Evolutionary conservation across 495 filamentous ascomycete genomes (phyloP), one percentile per base, ranked within the genome.

Genomic region (Letharia columbiana): DNA sequence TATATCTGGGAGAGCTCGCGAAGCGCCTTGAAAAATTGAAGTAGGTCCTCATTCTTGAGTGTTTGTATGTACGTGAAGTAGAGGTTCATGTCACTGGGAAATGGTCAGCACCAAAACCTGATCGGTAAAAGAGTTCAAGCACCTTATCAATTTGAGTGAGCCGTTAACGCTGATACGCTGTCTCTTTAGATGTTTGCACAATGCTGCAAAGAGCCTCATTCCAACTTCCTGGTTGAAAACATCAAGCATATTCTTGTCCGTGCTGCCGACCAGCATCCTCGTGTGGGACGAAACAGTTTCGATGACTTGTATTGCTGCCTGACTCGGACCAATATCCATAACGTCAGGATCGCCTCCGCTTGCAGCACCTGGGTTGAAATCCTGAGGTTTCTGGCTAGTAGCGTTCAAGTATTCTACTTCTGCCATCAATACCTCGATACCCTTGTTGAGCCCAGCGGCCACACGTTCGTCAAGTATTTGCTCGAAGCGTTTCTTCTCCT

Each of bases 141-240:
- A 88, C 86, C 86, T 87, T 72, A 98, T 98, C 57, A 99, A 81
- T 75, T 90, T 92, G 66, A 98, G 83, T 35, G 94, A 91, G 63
- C 94, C 94, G 64, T 91, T 89, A 20, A 91, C 88, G 71, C 87
- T 91, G 76, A 99, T 86, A 67, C 94, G 86, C 76, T 98, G 94
- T 50, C 95, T 86, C 78, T 98, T 98, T 63, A 99, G 83, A 77
- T 99, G 95, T 75, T 99, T 98, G 80, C 92, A 96, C 45, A 98
- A 76, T 18, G 88, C 89, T 1, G 87, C 84, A 75, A 98, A 98
- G 23, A 98, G 83, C 23, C 95, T 87, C 49, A 98, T 81, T 2
- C 94, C 95, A 39, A 98, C 93, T 78, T 99, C 94, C 77, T 96
- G 92, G 75, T 96, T 96, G 79, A 99, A 99, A 28, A 98, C 94